Evolutionary conservation across 768 basidiomycete genomes (phyloP), one percentile per base, ranked within the genome.

Genomic region (Tubosaeta brunneosetosa): DNA sequence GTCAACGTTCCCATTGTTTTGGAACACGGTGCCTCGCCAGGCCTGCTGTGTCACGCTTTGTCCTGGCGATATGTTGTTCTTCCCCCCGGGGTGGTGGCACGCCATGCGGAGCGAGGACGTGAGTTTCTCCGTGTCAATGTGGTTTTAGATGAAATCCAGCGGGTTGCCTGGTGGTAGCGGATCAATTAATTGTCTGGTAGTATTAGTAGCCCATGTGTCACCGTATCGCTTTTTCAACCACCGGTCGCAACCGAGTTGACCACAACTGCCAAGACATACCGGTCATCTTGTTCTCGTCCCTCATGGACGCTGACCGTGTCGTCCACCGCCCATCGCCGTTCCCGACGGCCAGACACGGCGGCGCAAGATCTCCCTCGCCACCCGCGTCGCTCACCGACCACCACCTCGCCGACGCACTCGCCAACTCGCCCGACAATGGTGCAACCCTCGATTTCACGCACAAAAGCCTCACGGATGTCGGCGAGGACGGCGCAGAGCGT

Each of bases 71-170:
- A 51, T 94, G 41, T 72, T 98, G 42, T 88, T 89, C 65, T 85
- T 97, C 58, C 95, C 95, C 17, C 87, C 89, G 4, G 85, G 89
- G 27, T 95, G 92, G 92, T 95, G 92, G 92, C 92, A 95, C 68
- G 87, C 86, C 16, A 89, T 92, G 88, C 81, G 84, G 57, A 86
- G 84, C 67, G 89, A 91, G 71, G 79, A 80, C 22, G 82, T 76
- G 36, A 92, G 91, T 71, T 86, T 91, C 65, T 94, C 91, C 40
- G 78, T 94, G 43, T 94, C 93, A 31, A 86, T 92, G 79, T 94
- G 91, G 91, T 94, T 91, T 68, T 94, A 71, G 69, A 64, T 70
- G 64, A 60, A 59, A 55, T 51, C 55, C 55, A 51, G 56, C 57
- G 53, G 47, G 61, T 51, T 61, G 51, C 57, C 62, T 59, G 64